Conservation (phyloP, 1,284 basidiomycete genomes). For the Polyporus tsugae region DNA sequence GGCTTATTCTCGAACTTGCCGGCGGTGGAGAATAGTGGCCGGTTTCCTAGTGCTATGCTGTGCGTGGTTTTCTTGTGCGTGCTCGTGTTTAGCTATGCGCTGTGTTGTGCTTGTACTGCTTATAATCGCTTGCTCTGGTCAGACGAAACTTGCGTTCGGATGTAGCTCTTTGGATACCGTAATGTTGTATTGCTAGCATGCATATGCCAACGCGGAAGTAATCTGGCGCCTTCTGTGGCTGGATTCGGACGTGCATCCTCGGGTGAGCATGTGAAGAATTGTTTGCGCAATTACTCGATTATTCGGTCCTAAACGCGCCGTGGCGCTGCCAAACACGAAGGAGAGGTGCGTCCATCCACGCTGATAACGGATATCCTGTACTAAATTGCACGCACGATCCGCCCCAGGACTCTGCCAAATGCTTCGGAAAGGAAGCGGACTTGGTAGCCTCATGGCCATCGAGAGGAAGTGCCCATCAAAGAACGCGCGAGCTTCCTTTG, state of each 20-base stretch:
- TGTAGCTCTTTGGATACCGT: slow-evolving; percentile 34
- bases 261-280: slow-evolving; percentile 22
- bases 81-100: slow-evolving; percentile 31
- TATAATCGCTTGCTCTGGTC: slow-evolving; percentile 26
- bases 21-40: slow-evolving; percentile 55
- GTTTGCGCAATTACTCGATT: neutral
- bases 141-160: slow-evolving; percentile 24
- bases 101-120: slow-evolving; percentile 37
- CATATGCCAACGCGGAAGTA: slow-evolving; percentile 19
- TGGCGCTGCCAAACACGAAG: slow-evolving; percentile 14
- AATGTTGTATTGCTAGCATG: slow-evolving; percentile 28
- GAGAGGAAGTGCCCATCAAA: slow-evolving; percentile 14
- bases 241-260: slow-evolving; percentile 15
- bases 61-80: slow-evolving; percentile 28
- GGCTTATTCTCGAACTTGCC: slow-evolving; percentile 81
- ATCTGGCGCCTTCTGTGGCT: slow-evolving; percentile 20
- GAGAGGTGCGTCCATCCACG: slow-evolving; percentile 13
- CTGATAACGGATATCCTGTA: slow-evolving; percentile 4
- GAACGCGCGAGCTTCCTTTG: slow-evolving; percentile 15
- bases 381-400: slow-evolving; percentile 9
- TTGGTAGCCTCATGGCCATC: slow-evolving; percentile 25
- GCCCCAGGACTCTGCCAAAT: neutral
- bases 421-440: slow-evolving; percentile 14
- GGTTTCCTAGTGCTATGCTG: slow-evolving; percentile 10
- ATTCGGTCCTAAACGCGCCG: slow-evolving; percentile 7